Evolutionary conservation across 2,329 filamentous ascomycete genomes (phyloP), one percentile per base, ranked within the genome.

Genomic region (Botrytis sinoallii): DNA sequence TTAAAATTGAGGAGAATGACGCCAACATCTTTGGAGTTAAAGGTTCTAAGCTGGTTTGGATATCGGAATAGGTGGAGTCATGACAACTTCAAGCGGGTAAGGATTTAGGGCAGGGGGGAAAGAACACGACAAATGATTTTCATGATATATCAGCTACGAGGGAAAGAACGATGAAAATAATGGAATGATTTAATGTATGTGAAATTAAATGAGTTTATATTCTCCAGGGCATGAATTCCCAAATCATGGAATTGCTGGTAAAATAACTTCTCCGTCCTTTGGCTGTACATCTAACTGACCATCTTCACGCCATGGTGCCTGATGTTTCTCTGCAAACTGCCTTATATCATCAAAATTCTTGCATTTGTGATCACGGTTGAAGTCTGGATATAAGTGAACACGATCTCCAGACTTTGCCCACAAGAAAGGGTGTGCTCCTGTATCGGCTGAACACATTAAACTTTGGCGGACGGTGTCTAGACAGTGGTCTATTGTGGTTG

Each of bases 401-500:
- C 81, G 79, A 14, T 80, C 75, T 20, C 76, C 77, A 52, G 87
- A 82, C 76, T 84, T 85, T 52, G 87, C 82, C 87, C 87, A 89
- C 22, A 88, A 81, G 74, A 88, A 86, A 1, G 86, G 86, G 0
- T 88, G 81, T 1, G 89, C 82, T 3, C 85, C 87, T 22, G 86
- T 82, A 73, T 88, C 86, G 0, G 85, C 81, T 3, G 82, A 85
- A 76, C 86, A 89, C 85, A 88, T 88, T 29, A 89, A 80, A 69
- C 88, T 84, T 77, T 88, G 86, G 22, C 86, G 83, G 66, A 88
- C 74, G 35, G 86, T 86, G 74, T 89, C 87, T 12, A 88, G 80
- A 74, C 87, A 89, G 75, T 89, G 86, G 3, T 85, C 85, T 71
- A 10, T 32, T 22, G 6, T 32, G 22, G 18, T 48, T 40, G 7